A percentile compares a stretch with the other conserved stretches of the same genome.
Evolutionary conservation across 352 stramenopile genomes (phyloP).

Genomic region (Blastocystis hominis): DNA sequence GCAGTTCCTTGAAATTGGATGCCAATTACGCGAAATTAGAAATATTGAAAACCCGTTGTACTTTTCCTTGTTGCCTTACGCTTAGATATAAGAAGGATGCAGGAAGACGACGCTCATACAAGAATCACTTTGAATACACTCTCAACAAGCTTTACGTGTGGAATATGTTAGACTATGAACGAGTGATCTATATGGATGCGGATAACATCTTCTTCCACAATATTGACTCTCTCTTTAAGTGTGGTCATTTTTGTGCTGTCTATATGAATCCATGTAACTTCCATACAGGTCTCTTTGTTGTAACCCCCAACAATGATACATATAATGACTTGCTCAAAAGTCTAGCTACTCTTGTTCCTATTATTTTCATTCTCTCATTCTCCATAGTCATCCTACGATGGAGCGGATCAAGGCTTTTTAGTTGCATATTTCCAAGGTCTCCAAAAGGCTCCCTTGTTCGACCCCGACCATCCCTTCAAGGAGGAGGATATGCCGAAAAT

Average conservation of each 20-base stretch:
- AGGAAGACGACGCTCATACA: constrained; percentile 66
- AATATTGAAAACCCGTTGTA: constrained; percentile 76
- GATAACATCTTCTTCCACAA: constrained; percentile 78
- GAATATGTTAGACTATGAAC: constrained; percentile 78
- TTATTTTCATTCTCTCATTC: constrained; percentile 62
- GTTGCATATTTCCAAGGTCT: constrained; percentile 74
- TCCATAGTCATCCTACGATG: constrained; percentile 46
- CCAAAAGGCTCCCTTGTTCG: constrained; percentile 69
- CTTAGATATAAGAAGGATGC: constrained; percentile 59
- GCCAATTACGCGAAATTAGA: constrained; percentile 71
- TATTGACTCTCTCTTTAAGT: constrained; percentile 75
- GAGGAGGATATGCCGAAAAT: constrained; percentile 63
- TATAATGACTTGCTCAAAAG: constrained; percentile 70
- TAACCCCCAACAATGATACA: constrained; percentile 69
- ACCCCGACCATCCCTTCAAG: constrained; percentile 62
- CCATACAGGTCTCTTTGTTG: constrained; percentile 74
- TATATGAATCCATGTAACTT: constrained; percentile 82
- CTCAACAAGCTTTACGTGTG: constrained; percentile 71
- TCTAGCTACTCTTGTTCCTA: constrained; percentile 68
- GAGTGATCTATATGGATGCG: constrained; percentile 75
- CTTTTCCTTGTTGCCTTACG: not conserved
- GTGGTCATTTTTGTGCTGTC: constrained; percentile 74
- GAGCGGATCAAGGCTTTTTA: constrained; percentile 72
- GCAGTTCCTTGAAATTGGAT: constrained; percentile 72
- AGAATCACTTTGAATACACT: constrained; percentile 79